phyloP scores from a whole-genome alignment of 148 eudicot genomes.

The Diospyros lotus region DNA sequence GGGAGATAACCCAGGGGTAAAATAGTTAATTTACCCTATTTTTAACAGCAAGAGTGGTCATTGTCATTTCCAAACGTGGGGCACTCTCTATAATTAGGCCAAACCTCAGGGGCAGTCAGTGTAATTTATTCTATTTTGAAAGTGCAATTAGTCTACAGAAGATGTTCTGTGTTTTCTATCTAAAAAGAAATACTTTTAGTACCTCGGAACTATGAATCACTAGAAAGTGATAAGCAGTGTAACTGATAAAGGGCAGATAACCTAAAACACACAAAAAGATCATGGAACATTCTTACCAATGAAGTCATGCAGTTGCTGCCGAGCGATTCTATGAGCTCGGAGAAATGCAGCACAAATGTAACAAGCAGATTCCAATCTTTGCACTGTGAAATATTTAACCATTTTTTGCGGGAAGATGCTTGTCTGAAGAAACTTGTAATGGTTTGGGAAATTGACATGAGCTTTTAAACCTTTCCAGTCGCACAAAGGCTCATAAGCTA shows the following conservation, averaged over 20 bases:
- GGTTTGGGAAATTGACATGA: conserved; percentile 71
- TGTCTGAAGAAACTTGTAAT: conserved; percentile 69
- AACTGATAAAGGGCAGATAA: background rate
- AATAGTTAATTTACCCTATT: no score
- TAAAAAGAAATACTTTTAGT: background rate
- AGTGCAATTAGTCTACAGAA: background rate
- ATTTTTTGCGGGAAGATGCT: conserved; percentile 59
- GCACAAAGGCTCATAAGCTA: conserved; percentile 60
- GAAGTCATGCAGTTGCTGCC: conserved; percentile 75
- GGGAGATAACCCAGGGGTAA: no score
- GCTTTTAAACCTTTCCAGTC: conserved; percentile 87
- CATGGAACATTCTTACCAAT: conserved; percentile 49
- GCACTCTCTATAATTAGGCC: no score
- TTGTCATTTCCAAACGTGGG: no score
- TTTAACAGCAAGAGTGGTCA: no score
- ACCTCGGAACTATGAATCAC: background rate
- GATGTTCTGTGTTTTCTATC: background rate
- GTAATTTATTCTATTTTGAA: no score
- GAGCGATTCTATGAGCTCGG: conserved; percentile 80
- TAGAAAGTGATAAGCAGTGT: background rate
- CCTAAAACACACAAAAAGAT: background rate
- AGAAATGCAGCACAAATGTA: conserved; percentile 87
- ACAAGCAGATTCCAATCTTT: conserved; percentile 85
- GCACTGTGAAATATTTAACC: conserved; percentile 76
- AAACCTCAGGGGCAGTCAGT: no score